Conservation (phyloP, 2,329 filamentous ascomycete genomes). For the Periconia macrospinosa region DNA sequence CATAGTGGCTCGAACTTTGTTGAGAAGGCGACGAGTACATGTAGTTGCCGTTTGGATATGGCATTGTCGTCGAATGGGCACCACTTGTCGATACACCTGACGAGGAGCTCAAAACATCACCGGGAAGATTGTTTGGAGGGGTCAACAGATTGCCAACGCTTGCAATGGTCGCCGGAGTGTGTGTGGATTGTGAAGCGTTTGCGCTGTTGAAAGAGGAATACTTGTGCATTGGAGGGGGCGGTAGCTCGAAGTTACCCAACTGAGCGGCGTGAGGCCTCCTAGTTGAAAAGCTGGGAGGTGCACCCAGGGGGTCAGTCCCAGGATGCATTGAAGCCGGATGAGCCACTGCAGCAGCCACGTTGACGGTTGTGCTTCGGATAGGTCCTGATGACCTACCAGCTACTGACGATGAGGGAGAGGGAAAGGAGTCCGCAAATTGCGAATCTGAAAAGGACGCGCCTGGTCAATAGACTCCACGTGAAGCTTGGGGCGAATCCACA, state of each 20-base stretch:
- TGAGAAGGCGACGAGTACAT: conserved; percentile 60
- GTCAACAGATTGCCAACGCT: conserved; percentile 66
- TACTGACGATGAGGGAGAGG: conserved; percentile 45
- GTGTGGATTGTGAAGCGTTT: conserved; percentile 48
- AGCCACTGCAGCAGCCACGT: conserved; percentile 65
- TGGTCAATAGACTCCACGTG: conserved; percentile 54
- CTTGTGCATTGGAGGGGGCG: conserved; percentile 62
- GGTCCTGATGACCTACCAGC: conserved; percentile 47
- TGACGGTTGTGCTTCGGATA: conserved; percentile 52
- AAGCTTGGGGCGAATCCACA: conserved; percentile 53
- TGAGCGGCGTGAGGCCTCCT: conserved; percentile 70
- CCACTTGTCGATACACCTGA: conserved; percentile 63
- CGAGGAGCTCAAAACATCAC: conserved; percentile 64
- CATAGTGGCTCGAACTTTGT: conserved; percentile 58
- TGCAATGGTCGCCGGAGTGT: conserved; percentile 50
- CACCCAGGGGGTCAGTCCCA: conserved; percentile 62
- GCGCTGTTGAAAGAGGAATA: conserved; percentile 48
- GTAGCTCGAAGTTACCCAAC: conserved; percentile 69
- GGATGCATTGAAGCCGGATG: conserved; percentile 65
- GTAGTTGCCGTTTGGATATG: conserved; percentile 65
- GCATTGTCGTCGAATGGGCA: conserved; percentile 60
- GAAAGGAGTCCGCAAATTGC: conserved; percentile 41
- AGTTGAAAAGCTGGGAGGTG: conserved; percentile 68
- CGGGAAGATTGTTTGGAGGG: conserved; percentile 61
- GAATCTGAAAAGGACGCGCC: conserved; percentile 42